Conservation (phyloP, 306 rosid species). For the Trifolium pratense region DNA sequence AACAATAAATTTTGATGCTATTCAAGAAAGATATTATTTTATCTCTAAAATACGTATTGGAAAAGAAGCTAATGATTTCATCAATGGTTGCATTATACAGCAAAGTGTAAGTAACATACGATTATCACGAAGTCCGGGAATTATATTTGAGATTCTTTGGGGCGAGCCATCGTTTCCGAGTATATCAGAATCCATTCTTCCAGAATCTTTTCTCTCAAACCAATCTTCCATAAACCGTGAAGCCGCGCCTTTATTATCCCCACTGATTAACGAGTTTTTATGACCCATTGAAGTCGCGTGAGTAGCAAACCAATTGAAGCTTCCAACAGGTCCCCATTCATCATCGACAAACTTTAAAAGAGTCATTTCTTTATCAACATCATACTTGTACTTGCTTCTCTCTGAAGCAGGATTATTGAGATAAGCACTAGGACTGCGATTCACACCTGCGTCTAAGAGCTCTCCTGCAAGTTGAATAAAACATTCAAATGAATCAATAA, state of each 20-base stretch:
- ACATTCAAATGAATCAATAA: conserved; percentile 5
- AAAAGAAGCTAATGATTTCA: conserved; percentile 21
- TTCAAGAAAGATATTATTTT: conserved; percentile 12
- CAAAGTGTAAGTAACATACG: conserved; percentile 47
- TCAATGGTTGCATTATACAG: conserved; percentile 29
- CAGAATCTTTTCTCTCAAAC: conserved; percentile 59
- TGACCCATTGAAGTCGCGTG: conserved; percentile 99
- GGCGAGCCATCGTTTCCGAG: conserved; percentile 44
- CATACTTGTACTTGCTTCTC: conserved; percentile 69
- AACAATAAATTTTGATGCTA: conserved; percentile 15
- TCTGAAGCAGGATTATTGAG: conserved; percentile 82
- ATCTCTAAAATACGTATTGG: conserved; percentile 13
- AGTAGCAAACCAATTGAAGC: conserved; percentile 96
- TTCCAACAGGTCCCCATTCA: conserved; percentile 88
- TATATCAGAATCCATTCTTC: conserved; percentile 32
- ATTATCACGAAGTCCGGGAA: conserved; percentile 45
- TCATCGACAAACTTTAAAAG: conserved; percentile 84
- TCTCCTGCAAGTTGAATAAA: conserved; percentile 66
- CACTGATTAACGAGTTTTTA: conserved; percentile 76
- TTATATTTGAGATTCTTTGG: conserved; percentile 53
- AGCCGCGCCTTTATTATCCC: conserved; percentile 97
- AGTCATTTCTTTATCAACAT: conserved; percentile 89
- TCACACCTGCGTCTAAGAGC: conserved; percentile 80
- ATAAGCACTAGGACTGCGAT: conserved; percentile 96
- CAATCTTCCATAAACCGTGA: conserved; percentile 97